Base-by-base conservation (phyloP, 208 protist species). In the Crithidia mellificae region DNA sequence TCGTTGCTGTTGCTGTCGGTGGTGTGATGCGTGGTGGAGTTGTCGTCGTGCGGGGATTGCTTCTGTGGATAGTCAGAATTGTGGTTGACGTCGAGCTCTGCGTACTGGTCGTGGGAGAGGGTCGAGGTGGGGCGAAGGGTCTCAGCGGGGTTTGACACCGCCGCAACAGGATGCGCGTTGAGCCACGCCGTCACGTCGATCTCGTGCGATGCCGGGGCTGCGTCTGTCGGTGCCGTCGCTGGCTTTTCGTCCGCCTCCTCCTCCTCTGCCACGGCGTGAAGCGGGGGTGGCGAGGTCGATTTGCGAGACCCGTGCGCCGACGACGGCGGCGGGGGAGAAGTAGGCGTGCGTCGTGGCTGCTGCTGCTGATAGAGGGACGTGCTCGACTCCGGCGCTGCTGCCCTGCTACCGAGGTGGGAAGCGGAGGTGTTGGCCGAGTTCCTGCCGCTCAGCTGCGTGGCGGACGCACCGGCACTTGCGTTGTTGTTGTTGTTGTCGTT, bases 161-260 rank as follows among this genome's bases (percentile, higher is more conserved):
- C 53, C 24, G 36, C 20, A 7, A 47, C 51, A 1, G 58, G 52
- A 34, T 66, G 41, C 8, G 57, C 62, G 34, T 47, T 68, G 24
- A 74, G 57, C 77, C 72, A 79, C 55, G 65, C 61, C 0, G 44
- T 27, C 19, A 56, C 63, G 39, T 80, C 63, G 63, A 64, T 36
- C 44, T 70, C 57, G 0, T 47, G 34, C n/a, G 41, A 43, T n/a
- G 30, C 3, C 30, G 19, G 20, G 2, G 41, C 0, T 6, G 68
- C 6, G 2, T 25, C 19, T 7, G 34, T 0, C 14, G 0, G 30
- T 43, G 20, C 7, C 30, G 63, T 3, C 17, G n/a, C n/a, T n/a
- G n/a, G n/a, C n/a, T n/a, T n/a, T n/a, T n/a, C n/a, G n/a, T n/a
- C n/a, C n/a, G n/a, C n/a, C n/a, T 43, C 43, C 6, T 4, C 63